Evolutionary conservation across 305 asterid species (phyloP).

Genomic region (Plantago coronopus): DNA sequence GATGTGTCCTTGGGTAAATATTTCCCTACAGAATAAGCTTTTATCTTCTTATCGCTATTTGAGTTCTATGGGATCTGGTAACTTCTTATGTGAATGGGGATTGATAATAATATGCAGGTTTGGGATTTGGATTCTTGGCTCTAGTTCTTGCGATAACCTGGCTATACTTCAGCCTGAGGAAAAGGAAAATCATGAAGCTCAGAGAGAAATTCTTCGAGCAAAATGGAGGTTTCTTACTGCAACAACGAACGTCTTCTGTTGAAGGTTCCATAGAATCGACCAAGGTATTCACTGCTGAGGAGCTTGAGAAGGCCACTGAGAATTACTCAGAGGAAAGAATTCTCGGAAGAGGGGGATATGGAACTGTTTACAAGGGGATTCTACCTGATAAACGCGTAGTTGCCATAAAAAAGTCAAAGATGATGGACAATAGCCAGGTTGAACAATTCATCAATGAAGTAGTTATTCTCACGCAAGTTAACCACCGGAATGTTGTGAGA

Average conservation of each 20-base stretch:
- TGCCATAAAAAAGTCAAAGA: slow-evolving; percentile 45
- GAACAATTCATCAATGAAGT: slow-evolving; percentile 54
- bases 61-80: background rate
- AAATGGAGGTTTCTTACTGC: slow-evolving; percentile 65
- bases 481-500: slow-evolving; percentile 47
- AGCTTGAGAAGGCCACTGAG: slow-evolving; percentile 49
- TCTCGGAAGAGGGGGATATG: slow-evolving; percentile 36
- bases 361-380: slow-evolving; percentile 25
- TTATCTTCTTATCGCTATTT: background rate
- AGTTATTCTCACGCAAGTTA: slow-evolving; percentile 44
- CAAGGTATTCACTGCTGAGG: slow-evolving; percentile 52
- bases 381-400: slow-evolving; percentile 37
- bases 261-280: slow-evolving; percentile 43
- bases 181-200: slow-evolving; percentile 32
- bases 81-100: background rate
- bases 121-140: slow-evolving; percentile 44
- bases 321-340: slow-evolving; percentile 47
- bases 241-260: slow-evolving; percentile 45
- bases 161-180: slow-evolving; percentile 29
- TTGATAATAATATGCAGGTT: slow-evolving; percentile 26
- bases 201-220: slow-evolving; percentile 71
- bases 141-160: slow-evolving; percentile 28
- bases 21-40: background rate
- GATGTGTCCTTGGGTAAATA: slow-evolving; percentile 47
- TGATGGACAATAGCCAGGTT: slow-evolving; percentile 37